These are phyloP conservation scores for Boletus fagicola DNA, from an alignment of 768 basidiomycete species.

Conservation along the genomic window DNA sequence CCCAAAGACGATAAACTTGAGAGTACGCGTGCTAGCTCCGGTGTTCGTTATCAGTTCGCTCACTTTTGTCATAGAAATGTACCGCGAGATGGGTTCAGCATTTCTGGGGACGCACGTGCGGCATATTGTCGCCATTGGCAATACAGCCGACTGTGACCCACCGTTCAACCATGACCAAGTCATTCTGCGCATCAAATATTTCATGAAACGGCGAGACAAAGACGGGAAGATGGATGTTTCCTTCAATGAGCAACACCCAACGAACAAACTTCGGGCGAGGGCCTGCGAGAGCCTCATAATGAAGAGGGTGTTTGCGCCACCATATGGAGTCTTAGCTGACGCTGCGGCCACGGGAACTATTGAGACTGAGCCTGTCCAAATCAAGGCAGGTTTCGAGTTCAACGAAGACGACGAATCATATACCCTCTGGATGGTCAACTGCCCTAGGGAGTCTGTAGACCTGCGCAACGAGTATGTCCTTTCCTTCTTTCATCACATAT, in stretches of 20 bases:
- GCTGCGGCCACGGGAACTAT: neutral
- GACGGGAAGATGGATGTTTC: neutral
- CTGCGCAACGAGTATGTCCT: conserved; percentile 10
- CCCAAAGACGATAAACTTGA: conserved; percentile 7
- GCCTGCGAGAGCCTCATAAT: conserved; percentile 1
- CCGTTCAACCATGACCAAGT: neutral
- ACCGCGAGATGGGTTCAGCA: conserved; percentile 7
- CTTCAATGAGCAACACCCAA: neutral
- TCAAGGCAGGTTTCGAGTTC: conserved; percentile 6
- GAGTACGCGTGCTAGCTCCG: neutral
- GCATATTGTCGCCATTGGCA: neutral
- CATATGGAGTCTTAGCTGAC: neutral
- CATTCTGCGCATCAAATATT: conserved; percentile 3
- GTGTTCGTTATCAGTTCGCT: neutral
- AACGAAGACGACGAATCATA: neutral
- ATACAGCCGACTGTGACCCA: neutral
- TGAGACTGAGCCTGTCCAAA: neutral
- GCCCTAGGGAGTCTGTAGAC: neutral
- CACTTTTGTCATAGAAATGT: conserved; percentile 7
- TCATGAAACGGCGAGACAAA: conserved; percentile 9
- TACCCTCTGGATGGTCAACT: conserved; percentile 14
- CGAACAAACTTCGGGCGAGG: neutral
- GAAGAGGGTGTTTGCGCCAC: conserved; percentile 11
- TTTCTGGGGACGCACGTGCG: conserved; percentile 11
- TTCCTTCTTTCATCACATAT: neutral